phyloP scores from a whole-genome alignment of 164 flowering plant species.

The Stephania japonica region DNA sequence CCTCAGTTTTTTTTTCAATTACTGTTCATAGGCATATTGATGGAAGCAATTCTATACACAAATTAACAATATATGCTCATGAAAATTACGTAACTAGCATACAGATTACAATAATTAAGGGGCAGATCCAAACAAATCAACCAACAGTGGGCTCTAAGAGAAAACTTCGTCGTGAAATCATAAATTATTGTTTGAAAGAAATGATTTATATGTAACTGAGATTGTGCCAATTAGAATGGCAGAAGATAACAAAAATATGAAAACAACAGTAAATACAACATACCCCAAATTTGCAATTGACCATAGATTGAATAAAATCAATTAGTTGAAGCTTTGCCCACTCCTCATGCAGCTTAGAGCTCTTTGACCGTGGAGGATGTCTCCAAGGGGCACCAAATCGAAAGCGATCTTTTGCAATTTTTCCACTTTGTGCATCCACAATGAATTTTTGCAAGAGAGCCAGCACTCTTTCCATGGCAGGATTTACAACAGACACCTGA shows the following conservation, averaged over 20 bases:
- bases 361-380: conserved; percentile 70
- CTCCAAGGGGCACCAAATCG: conserved; percentile 98
- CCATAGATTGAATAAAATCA: conserved; percentile 80
- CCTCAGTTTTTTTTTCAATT: no score
- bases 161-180: neutral
- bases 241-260: neutral
- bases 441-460: conserved; percentile 59
- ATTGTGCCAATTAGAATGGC: neutral
- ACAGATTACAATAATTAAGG: neutral
- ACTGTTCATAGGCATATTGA: no score
- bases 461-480: conserved; percentile 88
- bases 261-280: neutral
- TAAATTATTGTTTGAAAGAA: neutral
- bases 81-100: neutral
- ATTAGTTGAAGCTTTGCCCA: conserved; percentile 95
- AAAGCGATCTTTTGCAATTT: conserved; percentile 57
- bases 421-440: conserved; percentile 57
- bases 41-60: no score
- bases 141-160: neutral
- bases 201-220: neutral
- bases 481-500: conserved; percentile 83
- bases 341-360: conserved; percentile 26
- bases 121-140: neutral
- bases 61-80: no score
- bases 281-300: conserved; percentile 84